Base-by-base conservation (phyloP, 1,284 basidiomycete species). In the Puccinia triticina region DNA sequence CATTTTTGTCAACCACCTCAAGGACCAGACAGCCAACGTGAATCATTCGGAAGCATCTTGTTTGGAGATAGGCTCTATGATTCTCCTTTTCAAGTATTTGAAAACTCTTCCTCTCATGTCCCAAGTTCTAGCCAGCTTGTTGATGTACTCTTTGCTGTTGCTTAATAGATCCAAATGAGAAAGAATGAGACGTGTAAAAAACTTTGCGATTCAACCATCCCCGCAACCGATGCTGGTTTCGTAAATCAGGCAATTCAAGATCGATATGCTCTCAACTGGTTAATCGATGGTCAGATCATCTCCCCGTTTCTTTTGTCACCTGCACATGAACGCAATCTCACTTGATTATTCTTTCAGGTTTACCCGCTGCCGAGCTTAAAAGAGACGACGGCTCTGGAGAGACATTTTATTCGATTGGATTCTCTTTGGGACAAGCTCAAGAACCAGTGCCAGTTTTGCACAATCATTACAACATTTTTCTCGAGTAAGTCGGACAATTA, bases 61-160 rank as follows among this genome's bases (percentile, higher is more conserved):
- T 98, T 98, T 85, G 96, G 96, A 43, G 96, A 99, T 89, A 91
- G 96, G 83, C 95, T 99, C 86, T 94, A 96, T 88, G 92, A 92
- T 86, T 94, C 94, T 11, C 92, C 93, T 2, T 96, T 95, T 86
- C 90, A 95, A 85, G 93, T 94, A 84, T 83, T 64, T 46, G 67
- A 11, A 21, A 8, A 14, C 10, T 67, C 40, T 67, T n/a, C n/a
- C n/a, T n/a, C n/a, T n/a, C n/a, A n/a, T n/a, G n/a, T n/a, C n/a
- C n/a, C n/a, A n/a, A n/a, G 37, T 32, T 14, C 32, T 12, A 34
- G n/a, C 12, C 40, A 11, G 76, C 34, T 59, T 29, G 64, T 82
- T 82, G 11, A 55, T 83, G 82, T 79, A 46, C 57, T 83, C 80
- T 55, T 72, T 74, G 37, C 73, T 69, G 48, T 61, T 23, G 61